These are phyloP conservation scores for Neoboletus magnificus DNA, from an alignment of 768 basidiomycete species.

Conservation along the genomic window DNA sequence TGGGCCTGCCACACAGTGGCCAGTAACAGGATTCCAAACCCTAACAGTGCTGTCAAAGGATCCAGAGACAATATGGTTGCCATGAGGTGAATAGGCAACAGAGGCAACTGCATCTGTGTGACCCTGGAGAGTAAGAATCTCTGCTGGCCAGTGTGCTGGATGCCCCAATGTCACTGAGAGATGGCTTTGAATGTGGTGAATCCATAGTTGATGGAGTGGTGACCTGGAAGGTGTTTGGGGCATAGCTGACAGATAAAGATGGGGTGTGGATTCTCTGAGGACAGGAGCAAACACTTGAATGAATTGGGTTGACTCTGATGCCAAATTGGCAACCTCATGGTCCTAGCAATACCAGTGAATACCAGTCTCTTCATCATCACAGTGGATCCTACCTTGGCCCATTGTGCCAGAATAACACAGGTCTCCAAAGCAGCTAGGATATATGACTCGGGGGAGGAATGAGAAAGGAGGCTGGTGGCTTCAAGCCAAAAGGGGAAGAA, in stretches of 20 bases:
- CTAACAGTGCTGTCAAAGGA: not conserved
- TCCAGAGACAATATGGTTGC: not conserved
- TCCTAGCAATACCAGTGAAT: not conserved
- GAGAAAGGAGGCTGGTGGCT: conserved; percentile 25
- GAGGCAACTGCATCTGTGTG: not conserved
- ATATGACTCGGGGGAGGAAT: not conserved
- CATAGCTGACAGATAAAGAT: not conserved
- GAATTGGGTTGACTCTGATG: conserved; percentile 3
- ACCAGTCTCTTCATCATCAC: fast-evolving
- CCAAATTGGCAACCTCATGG: not conserved
- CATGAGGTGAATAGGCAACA: not conserved
- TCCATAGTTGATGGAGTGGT: not conserved
- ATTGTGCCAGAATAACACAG: too few relatives aligned
- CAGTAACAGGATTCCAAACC: conserved; percentile 6
- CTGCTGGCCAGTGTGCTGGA: not conserved
- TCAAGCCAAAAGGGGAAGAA: conserved; percentile 39
- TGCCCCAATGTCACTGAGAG: not conserved
- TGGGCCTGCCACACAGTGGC: conserved; percentile 1
- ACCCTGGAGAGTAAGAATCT: not conserved
- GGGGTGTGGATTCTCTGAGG: not conserved
- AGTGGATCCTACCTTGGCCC: too few relatives aligned
- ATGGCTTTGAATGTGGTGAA: not conserved
- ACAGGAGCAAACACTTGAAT: not conserved
- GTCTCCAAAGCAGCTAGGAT: too few relatives aligned
- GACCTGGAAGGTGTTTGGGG: conserved; percentile 1